Evolutionary conservation across 179 eudicot species (phyloP).

Genomic region (Sideroxylon spinosum): DNA sequence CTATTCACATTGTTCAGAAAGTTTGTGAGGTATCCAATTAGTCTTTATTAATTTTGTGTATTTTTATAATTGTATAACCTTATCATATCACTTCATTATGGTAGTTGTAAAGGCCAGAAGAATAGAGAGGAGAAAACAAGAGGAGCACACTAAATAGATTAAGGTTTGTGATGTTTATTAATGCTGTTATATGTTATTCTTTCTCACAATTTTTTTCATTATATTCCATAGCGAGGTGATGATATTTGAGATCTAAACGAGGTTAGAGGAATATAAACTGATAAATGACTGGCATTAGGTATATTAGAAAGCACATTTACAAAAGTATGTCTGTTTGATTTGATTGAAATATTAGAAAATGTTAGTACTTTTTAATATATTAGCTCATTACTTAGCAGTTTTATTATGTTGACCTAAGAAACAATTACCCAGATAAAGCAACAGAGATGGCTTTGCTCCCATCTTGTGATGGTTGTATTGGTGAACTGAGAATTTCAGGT

Average conservation of each 20-base stretch:
- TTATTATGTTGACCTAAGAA: slow-evolving; percentile 30
- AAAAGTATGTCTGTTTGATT: slow-evolving; percentile 48
- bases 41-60: neutral
- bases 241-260: neutral
- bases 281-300: slow-evolving; percentile 60
- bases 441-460: slow-evolving; percentile 78
- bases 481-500: slow-evolving; percentile 69
- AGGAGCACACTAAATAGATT: too few relatives aligned
- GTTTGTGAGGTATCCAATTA: slow-evolving; percentile 44
- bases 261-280: slow-evolving; percentile 24
- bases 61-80: neutral
- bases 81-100: too few relatives aligned
- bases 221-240: too few relatives aligned
- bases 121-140: too few relatives aligned
- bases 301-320: slow-evolving; percentile 85
- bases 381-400: slow-evolving; percentile 13
- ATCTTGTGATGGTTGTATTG: slow-evolving; percentile 50
- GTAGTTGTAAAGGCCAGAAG: too few relatives aligned
- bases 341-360: neutral
- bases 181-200: too few relatives aligned
- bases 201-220: too few relatives aligned
- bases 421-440: slow-evolving; percentile 85
- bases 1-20: slow-evolving; percentile 63
- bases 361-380: neutral
- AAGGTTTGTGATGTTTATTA: too few relatives aligned